Base-by-base conservation (phyloP, 1,284 basidiomycete genomes). In the Fistulina hepatica region DNA sequence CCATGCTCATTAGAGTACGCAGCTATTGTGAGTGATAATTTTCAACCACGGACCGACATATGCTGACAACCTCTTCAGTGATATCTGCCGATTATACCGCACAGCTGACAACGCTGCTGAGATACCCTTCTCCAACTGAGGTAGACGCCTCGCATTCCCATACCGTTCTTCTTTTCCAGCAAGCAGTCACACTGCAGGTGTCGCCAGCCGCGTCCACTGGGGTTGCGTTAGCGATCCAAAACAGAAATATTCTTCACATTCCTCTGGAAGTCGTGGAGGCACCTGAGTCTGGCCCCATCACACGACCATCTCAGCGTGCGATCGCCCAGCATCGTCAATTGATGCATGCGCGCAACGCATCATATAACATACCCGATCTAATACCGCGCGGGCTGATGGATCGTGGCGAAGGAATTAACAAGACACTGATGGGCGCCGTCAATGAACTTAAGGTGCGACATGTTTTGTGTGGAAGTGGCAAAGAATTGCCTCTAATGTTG, bases 1-100 rank as follows among this genome's bases (percentile, higher is more conserved):
- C 88, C 1, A 92, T 95, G 90, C 71, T 97, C 9, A 72, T 95
- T 41, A 76, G 93, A 33, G 86, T 94, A 50, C 77, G 92, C 30
- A 91, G 90, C 52, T 70, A 82, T 52, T 58, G 88, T 90, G 49
- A 59, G 81, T 60, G 19, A 22, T 15, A 38, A 33, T 23, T 37
- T 33, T 25, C 27, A 30, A 26, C 37, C 10, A 33, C 40, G 33
- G 10, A 23, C 22, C 11, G 46, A 33, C 15, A 41, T 33, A 9
- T 34, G 32, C 23, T 45, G 45, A 44, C 36, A 36, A 28, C 44
- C 36, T 44, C 20, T 50, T 46, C 49, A 90, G 90, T 95, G 24
- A 78, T 95, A 43, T 70, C 79, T 6, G 71, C 80, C 13, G 90
- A 93, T 56, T 92, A 94, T 55, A 86, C 78, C 41, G 71, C 68